Percentiles rank a stretch among this genome's conserved stretches.
Conservation (phyloP, 164 flowering plant species). For the Aristolochia contorta region DNA sequence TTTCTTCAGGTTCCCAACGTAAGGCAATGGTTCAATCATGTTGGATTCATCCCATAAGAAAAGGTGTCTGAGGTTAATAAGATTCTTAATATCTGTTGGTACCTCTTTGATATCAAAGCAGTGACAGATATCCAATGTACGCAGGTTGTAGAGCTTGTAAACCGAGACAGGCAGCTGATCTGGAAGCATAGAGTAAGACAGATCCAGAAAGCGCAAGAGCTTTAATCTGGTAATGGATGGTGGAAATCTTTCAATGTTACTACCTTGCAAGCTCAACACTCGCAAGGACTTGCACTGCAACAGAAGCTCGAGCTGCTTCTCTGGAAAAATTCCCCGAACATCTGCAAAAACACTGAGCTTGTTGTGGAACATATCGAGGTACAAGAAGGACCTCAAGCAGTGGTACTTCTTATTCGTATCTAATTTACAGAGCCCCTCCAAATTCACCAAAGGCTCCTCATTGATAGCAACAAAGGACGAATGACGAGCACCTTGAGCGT, state of each 20-base stretch:
- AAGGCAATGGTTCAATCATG: neutral
- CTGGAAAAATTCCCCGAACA: neutral
- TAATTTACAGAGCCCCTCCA: neutral
- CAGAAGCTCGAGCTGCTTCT: neutral
- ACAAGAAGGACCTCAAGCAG: no score
- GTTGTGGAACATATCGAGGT: no score
- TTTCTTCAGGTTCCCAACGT: neutral
- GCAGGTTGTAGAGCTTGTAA: neutral
- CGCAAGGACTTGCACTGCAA: neutral
- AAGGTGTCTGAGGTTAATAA: constrained; percentile 6
- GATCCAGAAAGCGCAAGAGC: constrained; percentile 9
- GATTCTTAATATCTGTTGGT: constrained; percentile 6
- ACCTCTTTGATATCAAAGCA: neutral
- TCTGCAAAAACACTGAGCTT: no score
- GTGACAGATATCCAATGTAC: neutral
- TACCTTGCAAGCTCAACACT: constrained; percentile 1
- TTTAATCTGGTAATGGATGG: constrained; percentile 5
- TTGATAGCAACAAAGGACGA: neutral
- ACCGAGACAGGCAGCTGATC: constrained; percentile 7
- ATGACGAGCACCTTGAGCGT: constrained; percentile 1
- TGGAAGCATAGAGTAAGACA: neutral
- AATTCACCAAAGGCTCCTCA: neutral
- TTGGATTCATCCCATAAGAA: neutral
- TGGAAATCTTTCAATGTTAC: neutral
- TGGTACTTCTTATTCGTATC: no score